Evolutionary conservation across 2,329 filamentous ascomycete species (phyloP), one percentile per base, ranked within the genome.

Genomic region (Zarea fungicola): DNA sequence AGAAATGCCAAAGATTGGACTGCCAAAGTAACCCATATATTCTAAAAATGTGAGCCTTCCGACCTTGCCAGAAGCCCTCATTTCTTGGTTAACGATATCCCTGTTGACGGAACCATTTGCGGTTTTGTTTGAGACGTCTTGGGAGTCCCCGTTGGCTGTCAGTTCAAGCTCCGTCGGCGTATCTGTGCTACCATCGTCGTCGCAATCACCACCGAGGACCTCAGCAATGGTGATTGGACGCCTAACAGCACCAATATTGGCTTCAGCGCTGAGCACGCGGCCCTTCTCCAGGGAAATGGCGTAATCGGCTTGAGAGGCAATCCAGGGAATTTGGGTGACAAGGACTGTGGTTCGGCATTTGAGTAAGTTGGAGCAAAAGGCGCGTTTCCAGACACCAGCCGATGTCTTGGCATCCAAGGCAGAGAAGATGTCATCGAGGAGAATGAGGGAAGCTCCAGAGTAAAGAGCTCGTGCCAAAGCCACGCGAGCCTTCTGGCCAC

Each of bases 371-470:
- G 71, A 68, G 51, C 78, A 80, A 56, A 83, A 82, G 54, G 76
- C 80, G 48, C 73, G 66, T 50, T 77, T 71, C 73, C 78, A 82
- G 2, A 83, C 68, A 3, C 70, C 65, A 14, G 75, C 74, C 1
- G 76, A 73, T 0, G 80, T 83, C 54, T 79, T 78, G 16, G 78
- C 71, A 55, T 83, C 79, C 1, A 83, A 66, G 0, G 79, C 79
- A 1, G 78, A 78, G 54, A 83, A 79, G 3, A 81, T 70, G 50
- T 83, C 79, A 53, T 83, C 79, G 1, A 83, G 70, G 1, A 83
- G 64, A 19, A 82, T 63, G 2, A 81, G 65, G 2, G 75, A 67
- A 0, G 78, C 72, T 47, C 74, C 74, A 1, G 78, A 81, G 59
- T 82, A 83, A 1, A 83, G 59, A 6, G 78, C 75, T 49, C 79